A percentile compares a stretch with the other conserved stretches of the same genome.
phyloP scores from a whole-genome alignment of 768 basidiomycete species.

The Mycena maculata region DNA sequence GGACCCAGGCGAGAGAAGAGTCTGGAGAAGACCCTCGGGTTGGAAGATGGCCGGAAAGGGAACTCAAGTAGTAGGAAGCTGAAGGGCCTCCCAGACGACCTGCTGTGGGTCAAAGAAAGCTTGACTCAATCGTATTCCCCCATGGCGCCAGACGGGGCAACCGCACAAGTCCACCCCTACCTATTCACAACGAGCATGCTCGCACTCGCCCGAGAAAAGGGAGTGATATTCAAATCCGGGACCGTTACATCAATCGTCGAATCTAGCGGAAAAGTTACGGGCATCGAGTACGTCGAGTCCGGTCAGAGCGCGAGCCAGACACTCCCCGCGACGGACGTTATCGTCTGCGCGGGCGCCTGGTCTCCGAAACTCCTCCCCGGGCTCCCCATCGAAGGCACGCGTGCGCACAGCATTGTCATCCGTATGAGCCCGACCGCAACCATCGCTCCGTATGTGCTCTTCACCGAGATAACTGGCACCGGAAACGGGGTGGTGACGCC shows the following conservation, averaged over 20 bases:
- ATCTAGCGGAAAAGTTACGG: constrained; percentile 55
- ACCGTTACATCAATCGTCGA: constrained; percentile 57
- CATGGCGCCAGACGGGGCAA: constrained; percentile 67
- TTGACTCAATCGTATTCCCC: constrained; percentile 71
- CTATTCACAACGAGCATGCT: constrained; percentile 81
- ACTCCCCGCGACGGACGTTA: constrained; percentile 73
- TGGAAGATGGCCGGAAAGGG: constrained; percentile 44
- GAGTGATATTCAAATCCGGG: constrained; percentile 61
- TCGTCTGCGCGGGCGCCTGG: constrained; percentile 92
- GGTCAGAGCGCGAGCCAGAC: constrained; percentile 42
- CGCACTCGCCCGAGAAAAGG: constrained; percentile 66
- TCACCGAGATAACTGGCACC: constrained; percentile 73
- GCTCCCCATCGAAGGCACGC: constrained; percentile 70
- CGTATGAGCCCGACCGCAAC: constrained; percentile 54
- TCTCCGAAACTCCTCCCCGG: constrained; percentile 68
- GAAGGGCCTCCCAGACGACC: constrained; percentile 60
- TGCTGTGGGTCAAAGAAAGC: constrained; percentile 65
- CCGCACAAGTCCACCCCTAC: constrained; percentile 84
- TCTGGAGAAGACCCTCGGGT: constrained; percentile 66
- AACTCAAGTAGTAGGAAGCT: constrained; percentile 33
- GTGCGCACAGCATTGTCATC: constrained; percentile 81
- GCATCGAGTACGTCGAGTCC: constrained; percentile 57
- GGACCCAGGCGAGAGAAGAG: constrained; percentile 53
- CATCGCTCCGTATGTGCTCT: constrained; percentile 83
- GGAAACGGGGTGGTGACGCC: constrained; percentile 52